Evolutionary conservation across 2,329 filamentous ascomycete genomes (phyloP).

Genomic region (Xylariaceae sp.): DNA sequence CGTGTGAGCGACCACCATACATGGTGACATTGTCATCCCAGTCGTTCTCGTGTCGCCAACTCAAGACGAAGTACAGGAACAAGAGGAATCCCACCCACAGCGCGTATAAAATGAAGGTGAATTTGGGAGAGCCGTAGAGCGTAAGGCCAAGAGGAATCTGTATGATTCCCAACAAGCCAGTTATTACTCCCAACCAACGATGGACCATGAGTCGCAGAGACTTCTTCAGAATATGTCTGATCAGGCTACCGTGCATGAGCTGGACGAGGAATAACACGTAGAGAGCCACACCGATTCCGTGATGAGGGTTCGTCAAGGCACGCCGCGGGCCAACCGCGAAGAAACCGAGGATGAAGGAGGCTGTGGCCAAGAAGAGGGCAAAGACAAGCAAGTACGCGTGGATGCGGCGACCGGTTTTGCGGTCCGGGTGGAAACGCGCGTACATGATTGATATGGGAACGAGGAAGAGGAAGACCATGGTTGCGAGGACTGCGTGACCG

Average conservation of each 20-base stretch:
- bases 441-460: conserved; percentile 69
- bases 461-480: conserved; percentile 67
- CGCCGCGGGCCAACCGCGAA: conserved; percentile 70
- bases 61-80: conserved; percentile 71
- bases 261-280: conserved; percentile 70
- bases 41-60: conserved; percentile 59
- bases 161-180: conserved; percentile 74
- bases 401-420: conserved; percentile 56
- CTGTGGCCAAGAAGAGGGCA: conserved; percentile 61
- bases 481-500: conserved; percentile 67
- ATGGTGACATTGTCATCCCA: conserved; percentile 40
- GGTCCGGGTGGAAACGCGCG: conserved; percentile 61
- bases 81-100: conserved; percentile 71
- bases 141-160: conserved; percentile 88
- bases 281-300: conserved; percentile 75
- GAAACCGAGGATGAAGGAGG: conserved; percentile 69
- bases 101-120: conserved; percentile 79
- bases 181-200: conserved; percentile 76
- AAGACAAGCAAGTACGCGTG: conserved; percentile 73
- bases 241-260: conserved; percentile 61
- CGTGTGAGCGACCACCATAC: conserved; percentile 32
- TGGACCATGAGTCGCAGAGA: conserved; percentile 63
- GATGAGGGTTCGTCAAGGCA: conserved; percentile 74
- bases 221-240: conserved; percentile 47
- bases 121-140: conserved; percentile 83